These are phyloP conservation scores for Solanum clarkiae DNA, from an alignment of 257 asterid species.

Conservation along the genomic window DNA sequence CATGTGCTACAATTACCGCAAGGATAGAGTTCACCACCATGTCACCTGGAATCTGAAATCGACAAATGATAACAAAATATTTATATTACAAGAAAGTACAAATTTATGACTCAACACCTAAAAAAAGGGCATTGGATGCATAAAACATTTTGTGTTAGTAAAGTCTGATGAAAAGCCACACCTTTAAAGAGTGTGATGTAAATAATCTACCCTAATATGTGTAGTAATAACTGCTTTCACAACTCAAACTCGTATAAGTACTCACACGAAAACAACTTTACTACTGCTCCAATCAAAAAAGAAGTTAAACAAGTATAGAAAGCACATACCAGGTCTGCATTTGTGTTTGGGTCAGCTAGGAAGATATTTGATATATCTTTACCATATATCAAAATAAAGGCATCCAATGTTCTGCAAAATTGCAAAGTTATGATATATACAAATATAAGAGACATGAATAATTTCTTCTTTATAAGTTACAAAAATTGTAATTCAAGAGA, in stretches of 20 bases:
- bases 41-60: slow-evolving; percentile 43
- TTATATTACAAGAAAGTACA: not conserved
- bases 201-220: not conserved
- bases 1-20: slow-evolving; percentile 14
- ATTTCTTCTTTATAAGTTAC: not conserved
- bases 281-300: not conserved
- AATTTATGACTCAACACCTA: not conserved
- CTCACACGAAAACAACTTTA: not conserved
- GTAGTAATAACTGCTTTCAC: no score
- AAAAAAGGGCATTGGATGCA: no score
- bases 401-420: slow-evolving; percentile 36
- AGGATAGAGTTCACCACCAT: slow-evolving; percentile 48
- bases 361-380: slow-evolving; percentile 28
- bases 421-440: not conserved
- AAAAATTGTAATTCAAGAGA: no score
- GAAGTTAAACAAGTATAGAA: not conserved
- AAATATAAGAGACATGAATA: not conserved
- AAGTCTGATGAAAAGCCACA: no score
- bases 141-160: not conserved
- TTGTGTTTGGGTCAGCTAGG: slow-evolving; percentile 34
- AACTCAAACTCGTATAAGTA: not conserved
- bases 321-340: slow-evolving; percentile 33
- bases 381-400: slow-evolving; percentile 8
- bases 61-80: slow-evolving; percentile 7
- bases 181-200: no score